Percentiles rank a stretch among this genome's conserved stretches.
phyloP scores from a whole-genome alignment of 1,139 yeast species.

The Blastobotrys aristatus region DNA sequence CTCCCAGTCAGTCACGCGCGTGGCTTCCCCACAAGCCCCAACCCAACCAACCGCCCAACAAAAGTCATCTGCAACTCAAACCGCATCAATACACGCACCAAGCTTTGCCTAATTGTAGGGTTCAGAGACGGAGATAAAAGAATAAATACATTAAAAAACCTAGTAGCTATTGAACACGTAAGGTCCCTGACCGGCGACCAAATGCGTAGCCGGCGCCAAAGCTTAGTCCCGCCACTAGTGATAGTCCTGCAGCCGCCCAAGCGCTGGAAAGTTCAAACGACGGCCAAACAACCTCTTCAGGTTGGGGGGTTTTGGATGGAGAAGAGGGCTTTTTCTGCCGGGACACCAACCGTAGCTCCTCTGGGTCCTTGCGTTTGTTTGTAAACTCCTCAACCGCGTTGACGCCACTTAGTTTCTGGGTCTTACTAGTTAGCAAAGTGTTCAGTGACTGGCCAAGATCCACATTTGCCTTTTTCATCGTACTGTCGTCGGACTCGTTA shows the following conservation, averaged over 20 bases:
- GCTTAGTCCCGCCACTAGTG: slow-evolving; percentile 30
- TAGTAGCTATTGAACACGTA: slow-evolving; percentile 10
- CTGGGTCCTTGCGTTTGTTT: neutral
- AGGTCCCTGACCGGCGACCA: slow-evolving; percentile 25
- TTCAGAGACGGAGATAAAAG: too few relatives aligned
- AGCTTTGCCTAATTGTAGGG: too few relatives aligned
- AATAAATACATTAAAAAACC: neutral
- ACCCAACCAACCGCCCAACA: too few relatives aligned
- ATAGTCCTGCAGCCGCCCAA: slow-evolving; percentile 30
- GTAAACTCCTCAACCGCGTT: neutral
- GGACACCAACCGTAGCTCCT: slow-evolving; percentile 1
- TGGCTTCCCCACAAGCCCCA: too few relatives aligned
- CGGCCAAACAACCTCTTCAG: neutral
- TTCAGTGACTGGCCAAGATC: slow-evolving; percentile 22
- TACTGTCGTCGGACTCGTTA: neutral
- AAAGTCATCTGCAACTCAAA: too few relatives aligned
- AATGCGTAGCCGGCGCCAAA: slow-evolving; percentile 32
- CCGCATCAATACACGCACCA: too few relatives aligned
- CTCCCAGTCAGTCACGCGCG: too few relatives aligned
- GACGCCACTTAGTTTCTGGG: too few relatives aligned
- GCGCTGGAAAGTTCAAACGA: slow-evolving; percentile 12
- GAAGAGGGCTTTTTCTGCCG: too few relatives aligned
- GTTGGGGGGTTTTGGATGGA: slow-evolving; percentile 7
- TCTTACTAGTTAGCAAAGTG: slow-evolving; percentile 16
- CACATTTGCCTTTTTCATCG: slow-evolving; percentile 12